Conservation (phyloP, 2,329 filamentous ascomycete species). For the Zarea fungicola region DNA sequence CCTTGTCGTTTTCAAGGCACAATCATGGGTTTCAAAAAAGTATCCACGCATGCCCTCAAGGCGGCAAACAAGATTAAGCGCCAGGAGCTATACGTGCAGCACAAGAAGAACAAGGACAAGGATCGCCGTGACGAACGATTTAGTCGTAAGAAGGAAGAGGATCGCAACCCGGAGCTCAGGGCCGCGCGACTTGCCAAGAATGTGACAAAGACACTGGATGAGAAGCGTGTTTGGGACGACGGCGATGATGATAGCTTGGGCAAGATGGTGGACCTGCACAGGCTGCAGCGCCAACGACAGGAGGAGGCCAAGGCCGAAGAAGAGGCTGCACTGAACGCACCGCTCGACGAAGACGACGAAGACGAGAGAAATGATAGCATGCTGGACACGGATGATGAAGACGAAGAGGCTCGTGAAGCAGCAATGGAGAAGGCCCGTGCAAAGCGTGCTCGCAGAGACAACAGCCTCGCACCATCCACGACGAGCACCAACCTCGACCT, state of each 20-base stretch:
- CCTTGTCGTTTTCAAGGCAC: constrained; percentile 1
- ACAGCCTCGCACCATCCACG: constrained; percentile 52
- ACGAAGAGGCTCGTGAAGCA: constrained; percentile 42
- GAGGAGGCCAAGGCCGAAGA: constrained; percentile 49
- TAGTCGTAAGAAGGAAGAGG: constrained; percentile 76
- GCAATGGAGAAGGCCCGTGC: constrained; percentile 39
- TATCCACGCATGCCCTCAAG: constrained; percentile 35
- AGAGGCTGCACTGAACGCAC: constrained; percentile 40
- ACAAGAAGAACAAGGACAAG: constrained; percentile 72
- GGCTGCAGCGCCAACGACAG: constrained; percentile 52
- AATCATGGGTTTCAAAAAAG: constrained; percentile 31
- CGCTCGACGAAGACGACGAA: constrained; percentile 41
- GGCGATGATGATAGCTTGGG: constrained; percentile 57
- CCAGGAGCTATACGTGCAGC: constrained; percentile 70
- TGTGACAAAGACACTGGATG: constrained; percentile 74
- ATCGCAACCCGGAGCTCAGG: constrained; percentile 71
- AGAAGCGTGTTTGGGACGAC: constrained; percentile 87
- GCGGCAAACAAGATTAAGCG: constrained; percentile 74
- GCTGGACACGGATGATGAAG: constrained; percentile 61
- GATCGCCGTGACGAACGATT: constrained; percentile 72
- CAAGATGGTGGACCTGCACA: constrained; percentile 52
- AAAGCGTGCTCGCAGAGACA: constrained; percentile 41
- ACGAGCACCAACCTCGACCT: constrained; percentile 60
- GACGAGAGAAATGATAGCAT: constrained; percentile 71
- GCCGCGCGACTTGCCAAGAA: constrained; percentile 71